These are phyloP conservation scores for Serpula lacrymans DNA, from an alignment of 768 basidiomycete genomes.

Conservation along the genomic window DNA sequence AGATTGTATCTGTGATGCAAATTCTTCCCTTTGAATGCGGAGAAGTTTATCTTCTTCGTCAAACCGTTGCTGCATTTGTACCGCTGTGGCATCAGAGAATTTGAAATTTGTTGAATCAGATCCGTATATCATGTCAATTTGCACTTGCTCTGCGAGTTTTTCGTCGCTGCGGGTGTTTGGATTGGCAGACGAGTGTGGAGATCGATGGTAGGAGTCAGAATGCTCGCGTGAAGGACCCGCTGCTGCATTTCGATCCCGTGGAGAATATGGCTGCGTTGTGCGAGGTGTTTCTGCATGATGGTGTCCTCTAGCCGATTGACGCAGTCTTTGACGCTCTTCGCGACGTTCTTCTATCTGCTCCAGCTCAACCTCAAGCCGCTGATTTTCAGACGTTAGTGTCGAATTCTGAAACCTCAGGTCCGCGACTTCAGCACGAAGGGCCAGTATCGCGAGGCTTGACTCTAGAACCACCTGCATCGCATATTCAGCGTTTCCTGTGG, in stretches of 20 bases:
- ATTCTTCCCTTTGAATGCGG: constrained; percentile 28
- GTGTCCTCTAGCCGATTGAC: constrained; percentile 11
- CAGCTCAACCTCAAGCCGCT: constrained; percentile 24
- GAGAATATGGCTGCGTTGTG: constrained; percentile 2
- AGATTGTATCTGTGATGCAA: constrained; percentile 24
- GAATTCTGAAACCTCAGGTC: constrained; percentile 33
- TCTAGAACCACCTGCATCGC: constrained; percentile 40
- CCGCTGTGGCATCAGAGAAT: constrained; percentile 17
- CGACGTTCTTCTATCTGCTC: constrained; percentile 10
- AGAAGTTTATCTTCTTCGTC: constrained; percentile 40
- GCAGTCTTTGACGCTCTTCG: constrained; percentile 5
- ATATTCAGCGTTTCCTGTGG: constrained; percentile 12
- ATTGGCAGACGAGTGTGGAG: constrained; percentile 2
- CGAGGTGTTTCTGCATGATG: constrained; percentile 12
- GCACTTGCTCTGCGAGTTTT: constrained; percentile 14
- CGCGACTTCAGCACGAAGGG: constrained; percentile 36
- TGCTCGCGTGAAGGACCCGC: constrained; percentile 18
- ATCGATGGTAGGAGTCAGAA: constrained; percentile 4
- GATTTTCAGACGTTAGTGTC: constrained; percentile 19
- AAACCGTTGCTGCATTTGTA: constrained; percentile 31
- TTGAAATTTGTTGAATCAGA: constrained; percentile 7
- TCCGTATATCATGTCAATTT: constrained; percentile 12
- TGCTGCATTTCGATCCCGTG: constrained; percentile 12
- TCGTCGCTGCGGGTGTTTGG: constrained; percentile 10
- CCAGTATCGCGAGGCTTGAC: constrained; percentile 47